Evolutionary conservation across 805 yeast genomes (phyloP).

Genomic region (Yamadazyma philogaea): DNA sequence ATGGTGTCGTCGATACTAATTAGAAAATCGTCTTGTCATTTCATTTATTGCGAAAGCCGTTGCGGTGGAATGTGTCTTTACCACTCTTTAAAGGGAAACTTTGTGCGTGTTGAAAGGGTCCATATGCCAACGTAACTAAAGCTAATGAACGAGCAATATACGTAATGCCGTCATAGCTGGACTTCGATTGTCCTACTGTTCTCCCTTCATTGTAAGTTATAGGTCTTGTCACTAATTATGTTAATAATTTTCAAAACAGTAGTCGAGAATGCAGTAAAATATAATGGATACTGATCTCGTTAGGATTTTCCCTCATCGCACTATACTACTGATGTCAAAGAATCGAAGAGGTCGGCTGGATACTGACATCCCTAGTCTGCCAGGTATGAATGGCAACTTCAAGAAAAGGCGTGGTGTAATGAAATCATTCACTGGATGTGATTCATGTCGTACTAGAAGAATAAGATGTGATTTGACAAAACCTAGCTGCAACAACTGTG

Average conservation of each 20-base stretch:
- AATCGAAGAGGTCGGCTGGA: no score
- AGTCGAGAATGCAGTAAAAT: no score
- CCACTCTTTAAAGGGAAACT: not conserved
- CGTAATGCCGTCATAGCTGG: no score
- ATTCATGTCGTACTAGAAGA: conserved; percentile 79
- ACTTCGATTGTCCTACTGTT: no score
- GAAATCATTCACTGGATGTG: conserved; percentile 85
- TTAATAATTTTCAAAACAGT: no score
- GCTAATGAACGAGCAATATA: no score
- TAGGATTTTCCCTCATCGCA: conserved; percentile 5
- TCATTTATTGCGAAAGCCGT: not conserved
- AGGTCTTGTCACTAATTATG: no score
- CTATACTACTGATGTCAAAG: not conserved
- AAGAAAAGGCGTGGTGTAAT: conserved; percentile 15
- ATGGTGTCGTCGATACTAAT: conserved; percentile 9
- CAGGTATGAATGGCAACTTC: no score
- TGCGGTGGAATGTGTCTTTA: not conserved
- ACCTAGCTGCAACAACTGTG: conserved; percentile 73
- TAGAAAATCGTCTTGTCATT: not conserved
- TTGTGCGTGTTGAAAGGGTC: not conserved
- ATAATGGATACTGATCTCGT: no score
- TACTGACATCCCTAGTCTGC: no score
- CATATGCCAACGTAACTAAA: no score
- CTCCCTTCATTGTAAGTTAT: no score
- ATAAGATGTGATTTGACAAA: conserved; percentile 73